Base-by-base conservation (phyloP, 2,329 filamentous ascomycete species). In the Gyromitra esculenta region DNA sequence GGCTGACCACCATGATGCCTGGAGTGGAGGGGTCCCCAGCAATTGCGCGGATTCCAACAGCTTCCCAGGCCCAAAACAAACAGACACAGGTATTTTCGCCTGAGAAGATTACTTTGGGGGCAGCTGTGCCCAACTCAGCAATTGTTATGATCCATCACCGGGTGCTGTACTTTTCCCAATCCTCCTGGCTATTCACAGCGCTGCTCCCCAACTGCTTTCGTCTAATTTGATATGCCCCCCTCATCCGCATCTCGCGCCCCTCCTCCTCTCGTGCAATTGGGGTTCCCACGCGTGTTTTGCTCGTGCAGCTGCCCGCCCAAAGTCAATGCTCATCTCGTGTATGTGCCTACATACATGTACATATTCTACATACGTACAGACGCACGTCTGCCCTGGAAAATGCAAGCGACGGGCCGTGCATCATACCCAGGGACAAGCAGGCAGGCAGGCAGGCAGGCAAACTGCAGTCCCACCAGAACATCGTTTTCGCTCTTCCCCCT, bases 281-380 rank as follows among this genome's bases (percentile, higher is more conserved):
- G 63, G 54, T 73, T 50, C 69, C 73, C 69, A 66, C 54, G 69
- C 56, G 62, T 57, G 21, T 65, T 21, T 57, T 48, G 60, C 69
- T 63, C 59, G 59, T 69, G 74, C 63, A 64, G 74, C 64, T 60
- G 45, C 63, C 72, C 70, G 59, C 57, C 60, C 48, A 52, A 54
- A 59, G 69, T 67, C 72, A 74, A 70, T 74, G 71, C 75, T 75
- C 75, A 70, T 77, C 75, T 66, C 75, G 62, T 59, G 69, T 41
- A 66, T 45, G 68, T 45, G 15, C 8, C 11, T 13, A 45, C 25
- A 31, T 31, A 31, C 25, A 31, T 21, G 18, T 31, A 31, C 25
- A 31, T 4, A 31, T 31, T 31, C 25, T 31, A 31, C 25, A 31
- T 31, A 31, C 25, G 43, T 13, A 45, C 15, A 15, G 63, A 76